phyloP scores from a whole-genome alignment of 2,329 filamentous ascomycete genomes.

The Pyrenophora teres region DNA sequence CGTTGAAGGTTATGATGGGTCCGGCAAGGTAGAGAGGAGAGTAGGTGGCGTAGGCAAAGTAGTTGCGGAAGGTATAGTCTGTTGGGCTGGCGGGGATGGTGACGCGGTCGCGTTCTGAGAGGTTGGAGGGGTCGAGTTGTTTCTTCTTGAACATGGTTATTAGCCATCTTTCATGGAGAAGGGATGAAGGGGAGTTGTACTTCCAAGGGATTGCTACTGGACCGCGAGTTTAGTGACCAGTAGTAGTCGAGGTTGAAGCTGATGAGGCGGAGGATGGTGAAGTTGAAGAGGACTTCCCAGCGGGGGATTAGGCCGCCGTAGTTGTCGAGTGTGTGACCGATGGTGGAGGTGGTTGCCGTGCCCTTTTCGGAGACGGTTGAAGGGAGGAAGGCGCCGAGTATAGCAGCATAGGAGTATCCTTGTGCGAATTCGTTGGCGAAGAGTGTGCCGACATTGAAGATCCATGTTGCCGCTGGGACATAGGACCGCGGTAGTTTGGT shows the following conservation, averaged over 20 bases:
- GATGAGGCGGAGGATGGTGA: slow-evolving; percentile 88
- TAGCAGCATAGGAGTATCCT: slow-evolving; percentile 73
- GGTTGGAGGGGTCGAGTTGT: slow-evolving; percentile 82
- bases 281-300: slow-evolving; percentile 98
- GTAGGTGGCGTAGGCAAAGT: slow-evolving; percentile 87
- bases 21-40: slow-evolving; percentile 91
- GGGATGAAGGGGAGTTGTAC: slow-evolving; percentile 60
- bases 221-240: slow-evolving; percentile 75
- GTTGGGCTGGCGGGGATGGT: slow-evolving; percentile 70
- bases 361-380: slow-evolving; percentile 50
- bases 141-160: slow-evolving; percentile 83
- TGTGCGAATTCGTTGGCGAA: slow-evolving; percentile 86
- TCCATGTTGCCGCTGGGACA: slow-evolving; percentile 79
- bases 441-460: slow-evolving; percentile 82
- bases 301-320: slow-evolving; percentile 82
- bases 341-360: slow-evolving; percentile 55
- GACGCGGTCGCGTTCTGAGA: slow-evolving; percentile 88
- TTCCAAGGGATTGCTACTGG: slow-evolving; percentile 74
- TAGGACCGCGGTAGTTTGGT: slow-evolving; percentile 71
- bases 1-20: slow-evolving; percentile 96
- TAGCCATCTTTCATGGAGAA: slow-evolving; percentile 52
- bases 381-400: slow-evolving; percentile 60
- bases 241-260: slow-evolving; percentile 98
- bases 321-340: slow-evolving; percentile 75
- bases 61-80: slow-evolving; percentile 83